Evolutionary conservation across 2,329 filamentous ascomycete genomes (phyloP), one percentile per base, ranked within the genome.

Genomic region (Exophiala mesophila): DNA sequence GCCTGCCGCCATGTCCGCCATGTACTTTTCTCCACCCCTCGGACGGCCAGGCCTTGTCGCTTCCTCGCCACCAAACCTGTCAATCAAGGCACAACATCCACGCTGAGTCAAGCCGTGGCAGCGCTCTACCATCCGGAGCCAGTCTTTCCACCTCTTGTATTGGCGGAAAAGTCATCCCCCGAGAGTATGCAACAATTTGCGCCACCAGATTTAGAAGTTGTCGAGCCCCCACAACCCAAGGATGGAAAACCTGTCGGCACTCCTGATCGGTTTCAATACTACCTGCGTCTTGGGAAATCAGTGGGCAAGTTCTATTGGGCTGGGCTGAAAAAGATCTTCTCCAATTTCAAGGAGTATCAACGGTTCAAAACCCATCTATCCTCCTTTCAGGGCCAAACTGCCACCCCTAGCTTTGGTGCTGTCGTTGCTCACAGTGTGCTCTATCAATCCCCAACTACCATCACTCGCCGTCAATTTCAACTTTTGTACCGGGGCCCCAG

Each of bases 391-490:
- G n/a, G n/a, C n/a, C n/a, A n/a, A n/a, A n/a, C 23, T 26, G 7
- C 23, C 6, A 26, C 6, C 23, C 12, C 23, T 6, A 12, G 23
- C 23, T 26, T 26, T 12, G 23, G 12, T 26, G 7, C 23, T 26
- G 23, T 26, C 23, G 12, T 26, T 12, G 6, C 23, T 26, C 23
- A 26, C 12, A 7, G 23, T 26, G 23, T 26, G 6, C 12, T 26
- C 7, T 26, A 26, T 12, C 23, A 26, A 26, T 12, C 6, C 6
- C 23, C 23, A 7, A 54, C 72, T 76, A 33, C 60, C 67, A 15
- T 79, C 31, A 80, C 78, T 3, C 76, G 88, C 28, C 74, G 79
- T 1, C 77, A 86, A 48, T 83, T 82, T 66, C 81, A 89, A 52
- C 73, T 94, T 2, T 64, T 84, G 37, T 68, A 68, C 45, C 77